These are phyloP conservation scores for Hypoxylon sp. DNA, from an alignment of 2,329 filamentous ascomycete genomes.

Conservation along the genomic window DNA sequence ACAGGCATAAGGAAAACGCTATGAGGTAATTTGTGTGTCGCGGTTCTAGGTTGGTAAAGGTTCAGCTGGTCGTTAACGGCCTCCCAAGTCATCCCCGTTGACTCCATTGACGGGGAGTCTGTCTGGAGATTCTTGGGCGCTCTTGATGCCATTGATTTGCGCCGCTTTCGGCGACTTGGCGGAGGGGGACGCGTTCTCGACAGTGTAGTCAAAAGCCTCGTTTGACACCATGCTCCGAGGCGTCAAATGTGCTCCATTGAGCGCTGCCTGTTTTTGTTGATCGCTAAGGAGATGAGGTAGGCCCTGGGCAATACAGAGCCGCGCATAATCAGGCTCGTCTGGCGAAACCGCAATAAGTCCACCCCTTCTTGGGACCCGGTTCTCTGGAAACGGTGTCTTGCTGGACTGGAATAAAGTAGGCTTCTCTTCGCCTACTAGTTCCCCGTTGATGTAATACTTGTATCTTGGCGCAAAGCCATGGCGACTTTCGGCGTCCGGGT, in stretches of 20 bases:
- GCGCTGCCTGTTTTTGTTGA: constrained; percentile 58
- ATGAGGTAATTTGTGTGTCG: constrained; percentile 20
- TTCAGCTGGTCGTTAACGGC: constrained; percentile 25
- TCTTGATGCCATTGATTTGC: constrained; percentile 47
- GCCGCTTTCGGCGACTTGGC: constrained; percentile 40
- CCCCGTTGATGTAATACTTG: constrained; percentile 70
- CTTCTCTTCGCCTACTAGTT: constrained; percentile 64
- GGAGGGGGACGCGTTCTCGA: constrained; percentile 45
- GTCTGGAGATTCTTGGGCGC: constrained; percentile 42
- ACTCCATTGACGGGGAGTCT: constrained; percentile 43
- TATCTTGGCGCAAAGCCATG: constrained; percentile 67
- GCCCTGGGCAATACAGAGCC: constrained; percentile 69
- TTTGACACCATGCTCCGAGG: constrained; percentile 57
- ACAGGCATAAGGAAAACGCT: constrained; percentile 36
- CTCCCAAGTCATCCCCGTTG: constrained; percentile 30
- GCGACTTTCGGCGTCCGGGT: constrained; percentile 66
- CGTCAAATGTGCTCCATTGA: constrained; percentile 63
- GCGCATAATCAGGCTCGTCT: constrained; percentile 68
- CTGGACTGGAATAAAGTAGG: constrained; percentile 62
- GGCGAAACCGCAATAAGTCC: constrained; percentile 65
- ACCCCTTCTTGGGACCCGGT: constrained; percentile 65
- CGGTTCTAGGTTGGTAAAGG: constrained; percentile 8
- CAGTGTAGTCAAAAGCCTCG: constrained; percentile 44
- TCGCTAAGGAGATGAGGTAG: constrained; percentile 65
- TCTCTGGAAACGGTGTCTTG: constrained; percentile 66